These are phyloP conservation scores for Beta corolliflora DNA, from an alignment of 179 eudicot genomes.

Conservation along the genomic window DNA sequence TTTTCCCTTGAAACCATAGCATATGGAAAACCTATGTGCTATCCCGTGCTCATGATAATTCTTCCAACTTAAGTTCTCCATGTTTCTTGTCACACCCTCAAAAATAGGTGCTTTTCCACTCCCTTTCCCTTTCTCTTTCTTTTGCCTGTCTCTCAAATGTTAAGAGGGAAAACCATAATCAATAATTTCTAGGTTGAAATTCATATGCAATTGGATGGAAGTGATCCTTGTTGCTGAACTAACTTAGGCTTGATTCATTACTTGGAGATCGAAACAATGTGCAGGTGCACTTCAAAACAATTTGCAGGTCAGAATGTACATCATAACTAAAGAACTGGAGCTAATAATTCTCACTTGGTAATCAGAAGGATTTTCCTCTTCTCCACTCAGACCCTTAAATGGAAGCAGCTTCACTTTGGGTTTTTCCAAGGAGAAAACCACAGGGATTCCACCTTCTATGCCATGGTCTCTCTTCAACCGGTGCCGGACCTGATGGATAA, in stretches of 20 bases:
- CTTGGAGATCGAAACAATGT: neutral
- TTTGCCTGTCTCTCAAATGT: neutral
- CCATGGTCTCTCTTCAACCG: conserved; percentile 87
- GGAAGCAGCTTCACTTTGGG: conserved; percentile 98
- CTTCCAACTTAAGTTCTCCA: neutral
- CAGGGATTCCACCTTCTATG: conserved; percentile 98
- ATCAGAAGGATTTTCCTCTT: conserved; percentile 94
- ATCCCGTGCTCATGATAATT: too few relatives aligned
- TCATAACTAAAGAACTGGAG: neutral
- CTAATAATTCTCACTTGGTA: conserved; percentile 65
- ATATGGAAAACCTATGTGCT: too few relatives aligned
- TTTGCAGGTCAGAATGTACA: conserved; percentile 7
- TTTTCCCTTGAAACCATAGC: neutral
- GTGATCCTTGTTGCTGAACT: neutral
- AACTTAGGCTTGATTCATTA: neutral
- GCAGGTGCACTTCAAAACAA: neutral
- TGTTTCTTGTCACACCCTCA: neutral
- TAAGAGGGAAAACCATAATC: neutral
- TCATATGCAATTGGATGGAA: neutral
- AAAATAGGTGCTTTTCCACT: neutral
- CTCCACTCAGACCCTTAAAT: conserved; percentile 81
- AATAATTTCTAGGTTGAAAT: neutral
- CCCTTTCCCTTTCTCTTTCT: neutral
- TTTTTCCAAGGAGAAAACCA: conserved; percentile 92
- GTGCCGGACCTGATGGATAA: conserved; percentile 71